A percentile compares a stretch with the other conserved stretches of the same genome.
Conservation (phyloP, 495 filamentous ascomycete genomes). For the Neurospora terricola region DNA sequence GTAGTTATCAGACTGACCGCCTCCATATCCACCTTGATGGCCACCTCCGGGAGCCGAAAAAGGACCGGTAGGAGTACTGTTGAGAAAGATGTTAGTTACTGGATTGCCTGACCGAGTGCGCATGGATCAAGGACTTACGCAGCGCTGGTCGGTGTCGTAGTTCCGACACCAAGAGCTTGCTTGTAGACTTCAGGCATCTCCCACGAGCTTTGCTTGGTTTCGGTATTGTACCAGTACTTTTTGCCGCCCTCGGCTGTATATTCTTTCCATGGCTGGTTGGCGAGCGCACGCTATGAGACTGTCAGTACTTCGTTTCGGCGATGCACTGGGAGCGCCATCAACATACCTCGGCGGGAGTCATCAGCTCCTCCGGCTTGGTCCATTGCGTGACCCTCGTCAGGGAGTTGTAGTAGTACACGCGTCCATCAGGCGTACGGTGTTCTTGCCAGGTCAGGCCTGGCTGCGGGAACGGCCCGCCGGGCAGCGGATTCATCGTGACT, state of each 20-base stretch:
- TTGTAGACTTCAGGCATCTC: conserved; percentile 84
- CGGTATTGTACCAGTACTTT: conserved; percentile 90
- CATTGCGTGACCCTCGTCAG: conserved; percentile 85
- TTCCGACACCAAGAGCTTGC: conserved; percentile 46
- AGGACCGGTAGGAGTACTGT: conserved; percentile 46
- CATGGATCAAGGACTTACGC: conserved; percentile 44
- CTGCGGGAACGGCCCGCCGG: conserved; percentile 37
- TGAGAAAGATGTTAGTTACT: conserved; percentile 9
- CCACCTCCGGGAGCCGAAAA: conserved; percentile 55
- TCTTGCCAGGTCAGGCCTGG: conserved; percentile 64
- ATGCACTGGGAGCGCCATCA: background rate
- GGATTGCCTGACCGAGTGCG: background rate
- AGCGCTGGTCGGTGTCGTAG: conserved; percentile 38
- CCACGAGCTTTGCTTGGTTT: conserved; percentile 90
- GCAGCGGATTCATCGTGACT: conserved; percentile 54
- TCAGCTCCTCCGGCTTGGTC: conserved; percentile 83
- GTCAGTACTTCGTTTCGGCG: background rate
- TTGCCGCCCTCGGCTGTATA: conserved; percentile 76
- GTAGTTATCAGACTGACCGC: conserved; percentile 23
- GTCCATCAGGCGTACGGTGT: conserved; percentile 71
- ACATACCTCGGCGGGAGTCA: conserved; percentile 76
- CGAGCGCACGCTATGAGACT: conserved; percentile 56
- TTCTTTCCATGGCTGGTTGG: conserved; percentile 86
- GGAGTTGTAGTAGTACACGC: conserved; percentile 88
- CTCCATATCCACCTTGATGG: conserved; percentile 27